These are phyloP conservation scores for Chrysanthemum lavandulifolium DNA, from an alignment of 129 eudicot genomes.

Conservation along the genomic window DNA sequence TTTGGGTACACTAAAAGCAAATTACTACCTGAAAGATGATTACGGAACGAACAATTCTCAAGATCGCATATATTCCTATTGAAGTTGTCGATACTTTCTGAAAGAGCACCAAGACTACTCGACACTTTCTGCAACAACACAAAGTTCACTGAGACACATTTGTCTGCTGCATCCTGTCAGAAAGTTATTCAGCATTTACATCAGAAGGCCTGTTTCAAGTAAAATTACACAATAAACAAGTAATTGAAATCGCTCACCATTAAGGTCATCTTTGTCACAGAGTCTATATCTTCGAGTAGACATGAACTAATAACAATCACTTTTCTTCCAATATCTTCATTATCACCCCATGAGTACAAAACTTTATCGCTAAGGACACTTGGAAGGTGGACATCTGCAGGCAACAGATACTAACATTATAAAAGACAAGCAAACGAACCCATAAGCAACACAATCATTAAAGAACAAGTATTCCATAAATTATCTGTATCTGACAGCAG, in stretches of 20 bases:
- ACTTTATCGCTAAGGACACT: conserved; percentile 63
- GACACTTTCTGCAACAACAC: conserved; percentile 60
- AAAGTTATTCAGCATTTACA: conserved; percentile 20
- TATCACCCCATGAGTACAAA: conserved; percentile 64
- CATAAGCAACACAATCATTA: not conserved
- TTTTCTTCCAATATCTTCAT: conserved; percentile 66
- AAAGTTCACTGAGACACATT: conserved; percentile 73
- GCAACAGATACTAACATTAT: not conserved
- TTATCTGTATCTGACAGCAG: not conserved
- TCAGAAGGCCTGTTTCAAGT: conserved; percentile 9
- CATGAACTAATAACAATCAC: conserved; percentile 63
- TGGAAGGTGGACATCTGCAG: conserved; percentile 58
- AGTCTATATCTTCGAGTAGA: conserved; percentile 50
- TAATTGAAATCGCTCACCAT: conserved; percentile 46
- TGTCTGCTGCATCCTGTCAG: conserved; percentile 74
- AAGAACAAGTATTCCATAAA: not conserved
- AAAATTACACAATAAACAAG: conserved; percentile 3
- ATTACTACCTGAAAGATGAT: conserved; percentile 59
- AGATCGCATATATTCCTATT: conserved; percentile 63
- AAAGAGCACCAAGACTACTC: conserved; percentile 44
- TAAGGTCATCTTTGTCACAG: conserved; percentile 49
- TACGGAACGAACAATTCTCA: conserved; percentile 75
- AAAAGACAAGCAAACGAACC: conserved; percentile 3
- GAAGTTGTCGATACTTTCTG: conserved; percentile 58
- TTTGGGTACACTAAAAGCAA: not conserved